These are phyloP conservation scores for Thermomyces lanuginosus DNA, from an alignment of 2,329 filamentous ascomycete species.

Conservation along the genomic window DNA sequence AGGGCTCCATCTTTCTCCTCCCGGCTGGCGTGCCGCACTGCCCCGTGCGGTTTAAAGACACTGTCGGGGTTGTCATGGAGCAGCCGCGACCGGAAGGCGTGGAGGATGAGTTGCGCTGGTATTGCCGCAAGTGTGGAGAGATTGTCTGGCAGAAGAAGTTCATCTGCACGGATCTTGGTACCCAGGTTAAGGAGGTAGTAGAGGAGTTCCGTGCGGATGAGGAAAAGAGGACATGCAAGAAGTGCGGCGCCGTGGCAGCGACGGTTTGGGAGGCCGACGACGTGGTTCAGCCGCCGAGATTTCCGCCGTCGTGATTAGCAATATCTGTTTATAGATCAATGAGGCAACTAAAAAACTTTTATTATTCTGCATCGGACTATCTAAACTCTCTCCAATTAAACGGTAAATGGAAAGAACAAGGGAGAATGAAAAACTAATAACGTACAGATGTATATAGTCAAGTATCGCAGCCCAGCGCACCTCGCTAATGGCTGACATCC, in stretches of 20 bases:
- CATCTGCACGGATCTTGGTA: slow-evolving; percentile 76
- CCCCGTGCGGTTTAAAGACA: slow-evolving; percentile 81
- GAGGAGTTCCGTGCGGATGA: slow-evolving; percentile 59
- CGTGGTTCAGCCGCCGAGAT: slow-evolving; percentile 25
- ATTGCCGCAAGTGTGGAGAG: slow-evolving; percentile 55
- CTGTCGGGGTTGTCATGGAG: slow-evolving; percentile 86
- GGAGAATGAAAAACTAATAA: too few relatives aligned
- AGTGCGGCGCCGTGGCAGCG: slow-evolving; percentile 61
- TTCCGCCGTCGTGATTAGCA: slow-evolving; percentile 14
- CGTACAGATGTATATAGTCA: too few relatives aligned
- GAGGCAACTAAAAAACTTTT: slow-evolving; percentile 6
- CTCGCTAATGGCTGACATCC: too few relatives aligned
- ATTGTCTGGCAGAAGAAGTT: slow-evolving; percentile 77
- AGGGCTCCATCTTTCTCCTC: slow-evolving; percentile 87
- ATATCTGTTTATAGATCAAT: slow-evolving; percentile 5
- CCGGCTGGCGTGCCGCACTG: slow-evolving; percentile 94
- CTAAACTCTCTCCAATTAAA: too few relatives aligned
- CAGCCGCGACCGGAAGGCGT: slow-evolving; percentile 55
- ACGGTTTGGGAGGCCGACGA: slow-evolving; percentile 25
- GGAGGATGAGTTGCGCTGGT: slow-evolving; percentile 76
- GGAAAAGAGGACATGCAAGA: slow-evolving; percentile 54
- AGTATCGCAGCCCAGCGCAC: too few relatives aligned
- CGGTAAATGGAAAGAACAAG: too few relatives aligned
- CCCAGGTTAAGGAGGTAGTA: slow-evolving; percentile 85
- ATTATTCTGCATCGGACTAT: too few relatives aligned